A percentile compares a stretch with the other conserved stretches of the same genome.
phyloP scores from a whole-genome alignment of 1,284 basidiomycete genomes.

The Pseudozyma tsukubaensis region DNA sequence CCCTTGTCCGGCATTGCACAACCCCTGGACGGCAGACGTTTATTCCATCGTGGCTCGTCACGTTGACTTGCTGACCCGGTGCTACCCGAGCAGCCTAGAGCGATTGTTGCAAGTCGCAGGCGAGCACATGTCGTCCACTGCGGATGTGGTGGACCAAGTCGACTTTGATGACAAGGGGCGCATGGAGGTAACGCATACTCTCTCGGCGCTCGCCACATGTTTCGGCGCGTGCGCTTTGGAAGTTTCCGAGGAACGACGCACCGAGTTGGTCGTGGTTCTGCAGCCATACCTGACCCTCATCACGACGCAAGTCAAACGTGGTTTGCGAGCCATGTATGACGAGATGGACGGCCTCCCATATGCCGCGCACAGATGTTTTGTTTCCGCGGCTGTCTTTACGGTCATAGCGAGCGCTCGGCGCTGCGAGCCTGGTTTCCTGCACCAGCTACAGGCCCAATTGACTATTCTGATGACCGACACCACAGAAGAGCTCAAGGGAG shows the following conservation, averaged over 20 bases:
- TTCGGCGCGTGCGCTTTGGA: conserved; percentile 16
- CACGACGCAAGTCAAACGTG: conserved; percentile 20
- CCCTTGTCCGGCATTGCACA: conserved; percentile 8
- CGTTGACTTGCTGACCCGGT: conserved; percentile 18
- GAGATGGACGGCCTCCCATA: not conserved
- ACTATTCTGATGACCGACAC: not conserved
- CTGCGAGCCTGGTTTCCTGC: conserved; percentile 8
- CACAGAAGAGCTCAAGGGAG: no score
- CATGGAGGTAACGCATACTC: not conserved
- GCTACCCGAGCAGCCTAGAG: conserved; percentile 10
- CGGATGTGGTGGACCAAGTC: conserved; percentile 17
- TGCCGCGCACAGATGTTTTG: conserved; percentile 13
- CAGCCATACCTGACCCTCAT: conserved; percentile 27
- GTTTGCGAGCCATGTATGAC: not conserved
- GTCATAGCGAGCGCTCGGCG: conserved; percentile 8
- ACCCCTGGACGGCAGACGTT: conserved; percentile 16
- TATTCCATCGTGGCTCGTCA: conserved; percentile 18
- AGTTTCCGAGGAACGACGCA: not conserved
- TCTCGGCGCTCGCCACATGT: conserved; percentile 14
- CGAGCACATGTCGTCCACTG: conserved; percentile 27
- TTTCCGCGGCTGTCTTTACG: conserved; percentile 8
- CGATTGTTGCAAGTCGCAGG: conserved; percentile 20
- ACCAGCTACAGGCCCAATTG: conserved; percentile 17
- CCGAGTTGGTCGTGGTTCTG: conserved; percentile 13
- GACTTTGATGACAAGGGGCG: conserved; percentile 1